Evolutionary conservation across 352 stramenopile species (phyloP), one percentile per base, ranked within the genome.

Genomic region (Aphanomyces astaci): DNA sequence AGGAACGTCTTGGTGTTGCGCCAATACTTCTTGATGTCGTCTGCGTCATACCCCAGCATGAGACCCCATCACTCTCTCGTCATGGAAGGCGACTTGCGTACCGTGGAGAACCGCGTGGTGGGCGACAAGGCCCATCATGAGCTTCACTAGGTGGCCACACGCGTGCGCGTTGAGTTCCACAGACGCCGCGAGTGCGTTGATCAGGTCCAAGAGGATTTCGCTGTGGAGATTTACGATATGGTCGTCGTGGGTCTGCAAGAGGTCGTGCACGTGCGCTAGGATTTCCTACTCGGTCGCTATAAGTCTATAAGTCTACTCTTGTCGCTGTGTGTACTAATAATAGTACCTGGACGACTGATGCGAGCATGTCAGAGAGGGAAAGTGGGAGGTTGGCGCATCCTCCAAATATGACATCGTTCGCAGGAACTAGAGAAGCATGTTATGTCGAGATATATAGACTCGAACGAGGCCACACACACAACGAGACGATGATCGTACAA

Each of bases 401-500:
- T 30, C 80, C 82, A 53, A 95, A 96, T 0, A 97, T 71, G 2
- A 87, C 80, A 60, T 96, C 84, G 59, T 96, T 97, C n/a, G 78
- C 87, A 32, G 94, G 84, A 17, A 95, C 77, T 65, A 65, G 9
- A 31, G n/a, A n/a, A n/a, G n/a, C n/a, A n/a, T n/a, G n/a, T n/a
- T n/a, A n/a, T n/a, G n/a, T n/a, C n/a, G n/a, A n/a, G n/a, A n/a
- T n/a, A n/a, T n/a, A n/a, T n/a, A n/a, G n/a, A n/a, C n/a, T n/a
- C n/a, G n/a, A n/a, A n/a, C n/a, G n/a, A n/a, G n/a, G n/a, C n/a
- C n/a, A n/a, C n/a, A n/a, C n/a, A n/a, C n/a, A n/a, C n/a, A n/a
- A n/a, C n/a, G n/a, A n/a, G n/a, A n/a, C n/a, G n/a, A n/a, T n/a
- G n/a, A n/a, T n/a, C n/a, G n/a, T n/a, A n/a, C n/a, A n/a, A n/a